These are phyloP conservation scores for Veloporphyrellus conicus DNA, from an alignment of 1,284 basidiomycete species.

Conservation along the genomic window DNA sequence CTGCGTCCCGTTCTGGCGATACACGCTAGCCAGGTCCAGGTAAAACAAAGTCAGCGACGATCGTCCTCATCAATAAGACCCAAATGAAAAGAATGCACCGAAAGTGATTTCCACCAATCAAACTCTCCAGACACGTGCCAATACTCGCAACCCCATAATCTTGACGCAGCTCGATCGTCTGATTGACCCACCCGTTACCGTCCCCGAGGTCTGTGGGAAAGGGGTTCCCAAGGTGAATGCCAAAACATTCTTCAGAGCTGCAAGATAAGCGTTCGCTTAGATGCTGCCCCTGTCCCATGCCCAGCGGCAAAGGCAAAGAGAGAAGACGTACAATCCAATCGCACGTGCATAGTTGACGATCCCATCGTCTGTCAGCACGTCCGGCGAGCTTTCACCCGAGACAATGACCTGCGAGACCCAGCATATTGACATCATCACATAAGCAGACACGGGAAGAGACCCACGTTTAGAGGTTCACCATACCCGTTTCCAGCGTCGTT, in stretches of 20 bases:
- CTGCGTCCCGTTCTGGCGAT: constrained; percentile 52
- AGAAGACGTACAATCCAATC: constrained; percentile 51
- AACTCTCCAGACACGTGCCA: constrained; percentile 60
- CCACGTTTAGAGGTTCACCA: constrained; percentile 62
- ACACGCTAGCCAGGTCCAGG: constrained; percentile 48
- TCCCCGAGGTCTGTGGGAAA: constrained; percentile 64
- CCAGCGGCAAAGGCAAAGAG: neutral
- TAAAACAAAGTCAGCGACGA: too few relatives aligned
- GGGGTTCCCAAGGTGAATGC: constrained; percentile 54
- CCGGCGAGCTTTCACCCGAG: constrained; percentile 51
- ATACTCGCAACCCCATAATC: constrained; percentile 47
- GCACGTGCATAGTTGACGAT: constrained; percentile 57
- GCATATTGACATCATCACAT: neutral
- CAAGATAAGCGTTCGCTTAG: neutral
- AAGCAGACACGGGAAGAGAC: constrained; percentile 9
- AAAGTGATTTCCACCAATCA: constrained; percentile 66
- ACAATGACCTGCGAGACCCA: constrained; percentile 45
- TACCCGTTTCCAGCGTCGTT: constrained; percentile 42
- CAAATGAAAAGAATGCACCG: constrained; percentile 36
- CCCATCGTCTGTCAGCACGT: constrained; percentile 53
- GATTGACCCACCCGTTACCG: constrained; percentile 47
- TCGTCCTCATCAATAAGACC: neutral
- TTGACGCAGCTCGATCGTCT: constrained; percentile 57
- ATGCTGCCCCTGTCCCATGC: neutral
- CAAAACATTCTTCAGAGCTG: constrained; percentile 64